A percentile compares a stretch with the other conserved stretches of the same genome.
Conservation (phyloP, 2,329 filamentous ascomycete genomes). For the Colletotrichum limetticola region DNA sequence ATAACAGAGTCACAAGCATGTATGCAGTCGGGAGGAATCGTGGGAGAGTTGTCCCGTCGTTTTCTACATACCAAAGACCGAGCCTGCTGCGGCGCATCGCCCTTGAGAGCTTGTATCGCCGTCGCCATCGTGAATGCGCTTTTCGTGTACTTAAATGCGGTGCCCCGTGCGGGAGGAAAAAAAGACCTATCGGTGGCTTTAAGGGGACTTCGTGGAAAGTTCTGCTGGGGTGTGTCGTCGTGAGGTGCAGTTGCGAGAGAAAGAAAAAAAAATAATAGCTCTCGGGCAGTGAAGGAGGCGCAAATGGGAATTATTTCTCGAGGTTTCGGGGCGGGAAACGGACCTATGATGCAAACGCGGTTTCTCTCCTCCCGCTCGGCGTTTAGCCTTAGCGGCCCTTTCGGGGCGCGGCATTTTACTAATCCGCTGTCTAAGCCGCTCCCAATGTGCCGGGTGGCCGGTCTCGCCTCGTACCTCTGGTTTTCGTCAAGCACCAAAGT, state of each 20-base stretch:
- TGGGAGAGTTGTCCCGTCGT: background rate
- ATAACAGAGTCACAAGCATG: background rate
- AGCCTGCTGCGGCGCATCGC: conserved; percentile 67
- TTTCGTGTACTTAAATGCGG: no score
- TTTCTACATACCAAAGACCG: conserved; percentile 62
- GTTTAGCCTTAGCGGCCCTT: conserved; percentile 10
- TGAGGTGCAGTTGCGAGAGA: background rate
- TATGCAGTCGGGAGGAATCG: background rate
- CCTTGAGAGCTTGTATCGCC: conserved; percentile 52
- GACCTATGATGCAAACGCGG: conserved; percentile 36
- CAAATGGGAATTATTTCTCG: conserved; percentile 30
- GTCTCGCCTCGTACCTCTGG: conserved; percentile 4
- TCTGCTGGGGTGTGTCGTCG: background rate
- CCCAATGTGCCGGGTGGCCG: background rate
- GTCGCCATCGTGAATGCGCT: conserved; percentile 34
- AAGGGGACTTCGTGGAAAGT: background rate
- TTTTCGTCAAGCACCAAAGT: conserved; percentile 12
- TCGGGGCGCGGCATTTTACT: conserved; percentile 32
- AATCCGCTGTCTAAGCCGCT: conserved; percentile 17
- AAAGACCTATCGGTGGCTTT: background rate
- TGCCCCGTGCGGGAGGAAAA: background rate
- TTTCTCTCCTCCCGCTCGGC: conserved; percentile 13
- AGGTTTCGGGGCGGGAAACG: background rate
- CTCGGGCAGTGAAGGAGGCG: background rate
- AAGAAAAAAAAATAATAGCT: background rate